Percentiles rank a stretch among this genome's conserved stretches.
These are phyloP conservation scores for Trypethelium eluteriae DNA, from an alignment of 495 filamentous ascomycete species.

Conservation along the genomic window DNA sequence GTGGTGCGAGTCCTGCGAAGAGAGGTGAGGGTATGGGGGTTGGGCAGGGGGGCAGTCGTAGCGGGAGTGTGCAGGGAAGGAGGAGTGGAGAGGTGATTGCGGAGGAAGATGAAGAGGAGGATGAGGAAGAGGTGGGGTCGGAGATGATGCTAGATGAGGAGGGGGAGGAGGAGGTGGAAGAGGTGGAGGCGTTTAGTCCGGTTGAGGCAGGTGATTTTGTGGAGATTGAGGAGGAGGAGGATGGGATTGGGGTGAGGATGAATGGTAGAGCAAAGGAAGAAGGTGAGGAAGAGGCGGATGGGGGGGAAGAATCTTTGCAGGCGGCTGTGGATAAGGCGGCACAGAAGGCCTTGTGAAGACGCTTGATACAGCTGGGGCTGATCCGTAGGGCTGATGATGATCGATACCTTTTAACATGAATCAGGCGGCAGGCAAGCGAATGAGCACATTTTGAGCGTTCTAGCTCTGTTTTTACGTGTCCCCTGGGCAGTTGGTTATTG, in stretches of 20 bases:
- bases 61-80: slow-evolving; percentile 47
- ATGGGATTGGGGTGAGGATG: not conserved
- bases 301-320: slow-evolving; percentile 11
- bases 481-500: not conserved
- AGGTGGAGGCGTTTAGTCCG: slow-evolving; percentile 35
- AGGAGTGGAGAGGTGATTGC: slow-evolving; percentile 70
- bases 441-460: not conserved
- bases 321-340: slow-evolving; percentile 1
- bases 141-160: slow-evolving; percentile 7
- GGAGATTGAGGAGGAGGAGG: slow-evolving; percentile 18
- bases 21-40: slow-evolving; percentile 22
- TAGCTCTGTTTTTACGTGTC: not conserved
- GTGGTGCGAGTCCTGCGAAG: slow-evolving; percentile 28
- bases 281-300: slow-evolving; percentile 18
- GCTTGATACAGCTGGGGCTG: not conserved
- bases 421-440: not conserved
- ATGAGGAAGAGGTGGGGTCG: slow-evolving; percentile 47
- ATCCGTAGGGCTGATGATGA: not conserved
- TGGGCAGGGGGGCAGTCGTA: slow-evolving; percentile 38
- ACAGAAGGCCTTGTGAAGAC: not conserved
- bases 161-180: slow-evolving; percentile 35
- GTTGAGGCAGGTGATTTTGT: slow-evolving; percentile 16
- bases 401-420: not conserved
- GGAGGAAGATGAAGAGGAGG: slow-evolving; percentile 72
- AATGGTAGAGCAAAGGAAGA: slow-evolving; percentile 17